Conservation (phyloP, 169 alveolate species). For the Eimeria zaria region DNA sequence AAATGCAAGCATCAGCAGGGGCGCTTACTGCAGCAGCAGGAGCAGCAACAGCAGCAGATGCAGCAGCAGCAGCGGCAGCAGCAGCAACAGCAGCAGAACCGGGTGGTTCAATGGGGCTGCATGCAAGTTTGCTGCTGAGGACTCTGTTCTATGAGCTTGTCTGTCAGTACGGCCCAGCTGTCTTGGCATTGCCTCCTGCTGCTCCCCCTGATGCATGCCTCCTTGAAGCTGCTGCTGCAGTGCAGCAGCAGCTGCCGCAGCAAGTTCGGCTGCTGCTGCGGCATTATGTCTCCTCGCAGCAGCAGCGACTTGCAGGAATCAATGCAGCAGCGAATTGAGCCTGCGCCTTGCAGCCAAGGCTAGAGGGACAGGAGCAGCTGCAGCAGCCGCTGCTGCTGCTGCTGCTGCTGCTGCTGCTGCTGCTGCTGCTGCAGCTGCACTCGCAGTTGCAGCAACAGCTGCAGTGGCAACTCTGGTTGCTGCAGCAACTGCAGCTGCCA, state of each 20-base stretch:
- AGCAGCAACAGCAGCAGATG: conserved; percentile 52
- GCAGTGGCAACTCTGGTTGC: no score
- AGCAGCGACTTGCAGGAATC: background rate
- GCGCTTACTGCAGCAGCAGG: background rate
- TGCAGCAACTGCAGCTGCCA: no score
- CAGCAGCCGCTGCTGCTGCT: background rate
- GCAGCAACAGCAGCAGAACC: conserved; percentile 17
- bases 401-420: background rate
- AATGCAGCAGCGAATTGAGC: conserved; percentile 5
- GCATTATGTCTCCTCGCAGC: conserved; percentile 22
- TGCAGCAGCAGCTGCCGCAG: conserved; percentile 69
- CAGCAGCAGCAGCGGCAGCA: conserved; percentile 37
- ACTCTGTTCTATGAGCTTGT: conserved; percentile 33
- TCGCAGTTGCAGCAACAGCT: no score
- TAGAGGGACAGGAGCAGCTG: background rate
- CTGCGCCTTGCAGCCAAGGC: background rate
- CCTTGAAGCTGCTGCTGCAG: conserved; percentile 42
- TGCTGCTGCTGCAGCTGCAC: background rate
- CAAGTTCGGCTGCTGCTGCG: conserved; percentile 53
- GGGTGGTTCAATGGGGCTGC: background rate
- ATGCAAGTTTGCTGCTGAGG: conserved; percentile 46
- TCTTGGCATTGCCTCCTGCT: conserved; percentile 28
- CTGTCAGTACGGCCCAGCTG: conserved; percentile 34
- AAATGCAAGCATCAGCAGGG: background rate
- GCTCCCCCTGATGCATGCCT: conserved; percentile 21